Conservation (phyloP, 345 rosid species). For the Camelina sativa region DNA sequence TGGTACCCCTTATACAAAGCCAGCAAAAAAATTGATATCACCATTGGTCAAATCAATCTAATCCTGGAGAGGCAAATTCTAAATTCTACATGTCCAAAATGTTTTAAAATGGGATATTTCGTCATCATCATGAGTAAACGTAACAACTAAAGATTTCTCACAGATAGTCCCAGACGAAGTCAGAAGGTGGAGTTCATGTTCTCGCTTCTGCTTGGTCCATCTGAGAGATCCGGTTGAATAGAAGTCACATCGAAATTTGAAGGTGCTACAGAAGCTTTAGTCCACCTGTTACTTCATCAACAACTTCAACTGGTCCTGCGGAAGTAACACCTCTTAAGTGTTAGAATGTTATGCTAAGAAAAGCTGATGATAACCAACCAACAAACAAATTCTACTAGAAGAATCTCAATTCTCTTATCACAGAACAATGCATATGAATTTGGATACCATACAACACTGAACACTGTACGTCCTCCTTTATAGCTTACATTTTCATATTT, state of each 20-base stretch:
- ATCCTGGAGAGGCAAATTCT: slow-evolving; percentile 8
- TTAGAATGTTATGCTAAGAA: slow-evolving; percentile 1
- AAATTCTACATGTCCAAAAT: slow-evolving; percentile 18
- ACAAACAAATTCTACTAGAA: neutral
- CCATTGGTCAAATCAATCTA: slow-evolving; percentile 30
- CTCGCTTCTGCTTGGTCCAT: slow-evolving; percentile 30
- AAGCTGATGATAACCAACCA: neutral
- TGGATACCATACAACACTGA: slow-evolving; percentile 16
- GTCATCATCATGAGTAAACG: slow-evolving; percentile 41
- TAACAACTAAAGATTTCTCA: slow-evolving; percentile 10
- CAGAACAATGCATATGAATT: slow-evolving; percentile 16
- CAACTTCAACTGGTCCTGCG: slow-evolving; percentile 89
- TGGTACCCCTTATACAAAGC: slow-evolving; percentile 17
- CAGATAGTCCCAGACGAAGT: neutral
- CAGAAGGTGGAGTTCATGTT: slow-evolving; percentile 9
- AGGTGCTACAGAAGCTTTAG: slow-evolving; percentile 71
- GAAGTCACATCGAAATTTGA: neutral
- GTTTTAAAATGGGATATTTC: slow-evolving; percentile 23
- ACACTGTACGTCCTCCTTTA: neutral
- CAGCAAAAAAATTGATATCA: slow-evolving; percentile 15
- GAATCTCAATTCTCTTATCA: neutral
- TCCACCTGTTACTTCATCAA: slow-evolving; percentile 93
- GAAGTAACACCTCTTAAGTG: slow-evolving; percentile 13
- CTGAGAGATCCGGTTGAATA: slow-evolving; percentile 23
- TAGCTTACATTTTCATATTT: neutral